Percentiles rank a stretch among this genome's conserved stretches.
Evolutionary conservation across 2,329 filamentous ascomycete species (phyloP).

Genomic region (Ophiostoma ips): DNA sequence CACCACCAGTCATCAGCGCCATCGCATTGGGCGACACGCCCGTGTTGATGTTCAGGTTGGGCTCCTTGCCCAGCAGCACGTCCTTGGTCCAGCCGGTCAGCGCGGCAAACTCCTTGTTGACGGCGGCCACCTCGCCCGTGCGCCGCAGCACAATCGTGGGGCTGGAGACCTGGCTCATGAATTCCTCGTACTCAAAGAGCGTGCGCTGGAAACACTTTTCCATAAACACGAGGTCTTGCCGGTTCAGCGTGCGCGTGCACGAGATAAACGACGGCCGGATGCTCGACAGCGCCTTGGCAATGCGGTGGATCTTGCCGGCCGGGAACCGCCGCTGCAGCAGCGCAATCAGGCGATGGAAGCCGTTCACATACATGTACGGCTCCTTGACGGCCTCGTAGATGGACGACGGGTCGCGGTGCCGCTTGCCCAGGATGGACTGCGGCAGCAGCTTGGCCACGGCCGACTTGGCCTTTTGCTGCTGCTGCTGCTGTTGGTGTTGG

Average conservation of each 20-base stretch:
- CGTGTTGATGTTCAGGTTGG: constrained; percentile 76
- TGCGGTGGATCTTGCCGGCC: constrained; percentile 61
- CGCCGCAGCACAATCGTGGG: constrained; percentile 85
- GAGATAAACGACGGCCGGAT: constrained; percentile 90
- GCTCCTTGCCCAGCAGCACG: constrained; percentile 71
- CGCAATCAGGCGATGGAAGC: constrained; percentile 77
- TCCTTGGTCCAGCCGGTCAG: constrained; percentile 90
- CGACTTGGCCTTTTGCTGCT: constrained; percentile 29
- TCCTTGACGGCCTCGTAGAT: constrained; percentile 85
- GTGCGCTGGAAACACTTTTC: constrained; percentile 94
- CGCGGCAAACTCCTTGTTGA: constrained; percentile 94
- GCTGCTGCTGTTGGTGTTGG: constrained; percentile 18
- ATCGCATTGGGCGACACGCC: constrained; percentile 24
- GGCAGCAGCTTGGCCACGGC: constrained; percentile 27
- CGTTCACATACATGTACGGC: constrained; percentile 80
- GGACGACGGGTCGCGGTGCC: constrained; percentile 58
- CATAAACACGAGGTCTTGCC: constrained; percentile 89
- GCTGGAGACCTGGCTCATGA: constrained; percentile 75
- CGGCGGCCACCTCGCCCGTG: constrained; percentile 86
- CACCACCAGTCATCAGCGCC: neutral
- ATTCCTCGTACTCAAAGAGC: constrained; percentile 84
- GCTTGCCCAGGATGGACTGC: constrained; percentile 42
- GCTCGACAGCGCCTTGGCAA: constrained; percentile 74
- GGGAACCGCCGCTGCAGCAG: constrained; percentile 69
- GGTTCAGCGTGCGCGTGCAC: constrained; percentile 75